phyloP scores from a whole-genome alignment of 495 filamentous ascomycete genomes.

The Staphylotrichum longicolle region DNA sequence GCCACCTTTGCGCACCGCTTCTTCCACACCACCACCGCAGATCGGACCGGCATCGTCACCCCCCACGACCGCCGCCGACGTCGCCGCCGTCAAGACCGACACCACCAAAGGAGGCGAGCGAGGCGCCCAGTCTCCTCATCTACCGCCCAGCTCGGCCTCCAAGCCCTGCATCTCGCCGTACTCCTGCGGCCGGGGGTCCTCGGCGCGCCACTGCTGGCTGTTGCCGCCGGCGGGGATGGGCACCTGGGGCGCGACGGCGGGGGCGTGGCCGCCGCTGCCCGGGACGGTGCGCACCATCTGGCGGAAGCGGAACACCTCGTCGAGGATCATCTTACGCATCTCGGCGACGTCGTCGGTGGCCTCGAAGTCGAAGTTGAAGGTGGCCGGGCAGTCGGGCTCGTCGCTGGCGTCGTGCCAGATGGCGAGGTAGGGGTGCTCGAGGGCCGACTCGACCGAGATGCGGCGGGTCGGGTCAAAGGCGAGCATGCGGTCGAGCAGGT shows the following conservation, averaged over 20 bases:
- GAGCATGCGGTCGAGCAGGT: conserved; percentile 93
- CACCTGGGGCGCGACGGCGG: conserved; percentile 44
- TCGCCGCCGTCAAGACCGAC: not conserved
- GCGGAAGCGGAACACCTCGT: conserved; percentile 85
- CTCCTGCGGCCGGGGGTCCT: conserved; percentile 88
- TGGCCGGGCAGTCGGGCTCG: conserved; percentile 86
- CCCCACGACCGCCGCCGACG: not conserved
- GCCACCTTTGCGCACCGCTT: no score
- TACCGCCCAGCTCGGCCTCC: conserved; percentile 79
- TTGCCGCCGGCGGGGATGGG: conserved; percentile 71
- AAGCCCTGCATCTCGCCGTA: conserved; percentile 60
- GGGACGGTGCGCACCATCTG: conserved; percentile 66
- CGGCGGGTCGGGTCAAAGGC: conserved; percentile 92
- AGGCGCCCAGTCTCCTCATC: conserved; percentile 11
- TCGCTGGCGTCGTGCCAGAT: conserved; percentile 99
- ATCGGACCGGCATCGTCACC: no score
- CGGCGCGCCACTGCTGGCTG: conserved; percentile 63
- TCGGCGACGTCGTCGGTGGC: conserved; percentile 86
- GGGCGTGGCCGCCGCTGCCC: conserved; percentile 31
- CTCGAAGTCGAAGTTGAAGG: conserved; percentile 98
- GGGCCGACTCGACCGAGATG: conserved; percentile 86
- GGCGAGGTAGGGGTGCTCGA: conserved; percentile 92
- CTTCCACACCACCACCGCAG: no score
- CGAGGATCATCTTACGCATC: conserved; percentile 96
- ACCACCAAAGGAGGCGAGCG: not conserved